Base-by-base conservation (phyloP, 495 filamentous ascomycete species). In the Thozetella sp. region DNA sequence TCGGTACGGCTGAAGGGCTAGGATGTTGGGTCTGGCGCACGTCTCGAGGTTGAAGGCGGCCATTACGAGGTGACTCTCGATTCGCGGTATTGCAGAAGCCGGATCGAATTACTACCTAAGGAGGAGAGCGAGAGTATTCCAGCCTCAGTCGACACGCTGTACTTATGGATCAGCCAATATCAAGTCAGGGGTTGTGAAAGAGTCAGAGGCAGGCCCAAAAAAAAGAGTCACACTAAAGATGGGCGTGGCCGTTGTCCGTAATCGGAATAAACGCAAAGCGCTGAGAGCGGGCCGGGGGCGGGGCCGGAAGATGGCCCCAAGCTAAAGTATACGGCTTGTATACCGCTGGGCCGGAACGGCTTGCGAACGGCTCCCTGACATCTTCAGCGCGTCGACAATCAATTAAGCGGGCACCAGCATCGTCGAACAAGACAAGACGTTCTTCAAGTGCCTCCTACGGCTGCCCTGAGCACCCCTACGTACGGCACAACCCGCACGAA, bases 11-110 rank as follows among this genome's bases (percentile, higher is more conserved):
- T 94, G 81, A 62, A 96, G 77, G 65, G 87, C 77, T 51, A 96
- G 74, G 57, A 96, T 94, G 75, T 96, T 96, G 50, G 88, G 83
- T 61, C 92, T 85, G 22, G 91, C 92, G 71, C 92, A 96, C 62
- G 83, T 93, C 59, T 89, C 74, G 40, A 96, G 75, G 67, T 94
- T 83, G 71, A 96, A 96, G 30, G 75, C 68, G 46, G 77, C 67
- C 79, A 82, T 82, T 59, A 55, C 70, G 54, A 55, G 52, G 15
- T 52, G 45, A 15, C 24, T 54, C 23, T 34, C n/a, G 25, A 58
- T n/a, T 19, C 22, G 50, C 12, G 46, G 4, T 19, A 20, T 48
- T 0, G 1, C 22, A 51, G n/a, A 12, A 26, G 13, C 24, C 1
- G 20, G 15, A 9, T n/a, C n/a, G n/a, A n/a, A n/a, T n/a, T n/a